phyloP scores from a whole-genome alignment of 2,329 filamentous ascomycete genomes.

The Plectosphaerella cucumerina region DNA sequence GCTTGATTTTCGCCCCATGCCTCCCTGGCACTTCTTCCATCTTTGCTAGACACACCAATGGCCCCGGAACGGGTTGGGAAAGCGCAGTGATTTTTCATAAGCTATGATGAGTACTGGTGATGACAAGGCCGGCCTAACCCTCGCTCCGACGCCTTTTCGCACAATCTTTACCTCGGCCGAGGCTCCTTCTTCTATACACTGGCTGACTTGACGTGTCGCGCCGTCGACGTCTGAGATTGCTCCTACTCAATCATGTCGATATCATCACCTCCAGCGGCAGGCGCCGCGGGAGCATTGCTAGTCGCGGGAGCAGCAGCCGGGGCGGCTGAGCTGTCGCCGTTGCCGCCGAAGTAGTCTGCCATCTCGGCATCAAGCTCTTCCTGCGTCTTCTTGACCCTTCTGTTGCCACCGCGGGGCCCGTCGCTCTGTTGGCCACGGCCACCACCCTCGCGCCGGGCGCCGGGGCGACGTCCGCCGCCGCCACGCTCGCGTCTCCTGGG shows the following conservation, averaged over 20 bases:
- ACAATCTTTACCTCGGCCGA: too few species aligned
- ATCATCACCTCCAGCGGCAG: slow-evolving; percentile 42
- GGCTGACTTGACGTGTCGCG: too few species aligned
- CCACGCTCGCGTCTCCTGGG: slow-evolving; percentile 50
- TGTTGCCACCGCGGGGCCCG: slow-evolving; percentile 34
- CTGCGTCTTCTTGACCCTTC: slow-evolving; percentile 74
- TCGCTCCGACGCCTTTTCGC: too few species aligned
- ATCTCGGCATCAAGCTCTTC: slow-evolving; percentile 95
- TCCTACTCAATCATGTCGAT: slow-evolving; percentile 67
- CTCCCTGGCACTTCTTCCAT: too few species aligned
- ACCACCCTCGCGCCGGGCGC: slow-evolving; percentile 35
- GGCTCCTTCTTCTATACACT: too few species aligned
- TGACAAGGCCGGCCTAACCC: too few species aligned
- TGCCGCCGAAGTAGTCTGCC: slow-evolving; percentile 79
- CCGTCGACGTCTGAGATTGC: background rate
- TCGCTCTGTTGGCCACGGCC: slow-evolving; percentile 18
- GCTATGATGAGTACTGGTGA: too few species aligned
- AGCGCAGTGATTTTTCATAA: too few species aligned
- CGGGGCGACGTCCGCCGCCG: slow-evolving; percentile 46
- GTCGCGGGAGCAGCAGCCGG: slow-evolving; percentile 29
- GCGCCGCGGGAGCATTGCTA: slow-evolving; percentile 28
- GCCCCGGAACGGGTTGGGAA: too few species aligned
- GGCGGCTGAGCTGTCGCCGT: slow-evolving; percentile 25
- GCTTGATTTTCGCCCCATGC: too few species aligned
- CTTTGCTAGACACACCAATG: too few species aligned